Evolutionary conservation across 2,329 filamentous ascomycete genomes (phyloP), one percentile per base, ranked within the genome.

Genomic region (Tolypocladium guangdongense): DNA sequence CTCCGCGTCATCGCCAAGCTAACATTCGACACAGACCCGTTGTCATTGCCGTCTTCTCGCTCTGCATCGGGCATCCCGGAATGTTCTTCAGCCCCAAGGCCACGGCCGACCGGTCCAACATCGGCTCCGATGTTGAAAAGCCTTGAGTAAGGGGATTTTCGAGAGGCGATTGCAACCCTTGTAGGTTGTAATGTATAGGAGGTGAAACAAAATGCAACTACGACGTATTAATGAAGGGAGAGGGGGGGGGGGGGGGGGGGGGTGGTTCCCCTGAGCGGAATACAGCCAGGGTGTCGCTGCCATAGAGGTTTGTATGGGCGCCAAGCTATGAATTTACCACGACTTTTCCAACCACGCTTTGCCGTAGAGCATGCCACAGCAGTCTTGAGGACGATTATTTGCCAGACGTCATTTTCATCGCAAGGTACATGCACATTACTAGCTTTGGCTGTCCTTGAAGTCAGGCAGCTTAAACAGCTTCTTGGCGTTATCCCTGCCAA

Each of bases 401-500:
- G 8, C 27, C 16, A 46, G 43, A n/a, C 2, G 32, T 32, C 10
- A 32, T n/a, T 12, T n/a, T 18, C 8, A 32, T 32, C 27, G 10
- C 7, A n/a, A 32, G 7, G 16, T 45, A 30, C 41, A 18, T n/a
- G 24, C 2, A 6, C 8, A 6, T 8, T 16, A 12, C 43, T 47
- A 47, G 43, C 43, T 47, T 18, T 47, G 3, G 24, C 58, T 53
- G 48, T 71, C 66, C 55, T 69, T 66, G 55, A 68, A 72, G 5
- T 59, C 58, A 0, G 56, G 63, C 18, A 74, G 56, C 60, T 72
- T 74, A 24, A 74, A 66, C 38, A 74, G 46, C 54, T 60, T 64
- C 65, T 72, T 72, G 0, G 72, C 71, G 38, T 74, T 74, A 35
- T 73, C 71, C 56, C 69, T 63, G 20, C 69, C 72, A 60, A 74